phyloP scores from a whole-genome alignment of 1,139 yeast genomes.

The Hemisphaericaspora subhashii region DNA sequence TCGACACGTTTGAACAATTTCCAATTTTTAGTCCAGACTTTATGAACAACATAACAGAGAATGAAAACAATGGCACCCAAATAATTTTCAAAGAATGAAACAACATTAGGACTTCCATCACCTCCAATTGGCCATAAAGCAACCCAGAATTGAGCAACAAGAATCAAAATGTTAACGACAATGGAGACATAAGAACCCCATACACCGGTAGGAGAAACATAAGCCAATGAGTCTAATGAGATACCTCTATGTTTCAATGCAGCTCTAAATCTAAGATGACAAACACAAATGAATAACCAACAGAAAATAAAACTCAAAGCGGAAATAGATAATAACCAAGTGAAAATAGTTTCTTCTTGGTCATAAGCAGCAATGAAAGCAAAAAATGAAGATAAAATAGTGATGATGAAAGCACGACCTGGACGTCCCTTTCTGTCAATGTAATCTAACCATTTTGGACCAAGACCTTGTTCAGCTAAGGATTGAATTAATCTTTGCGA shows the following conservation, averaged over 20 bases:
- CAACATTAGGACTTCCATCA: conserved; percentile 29
- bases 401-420: conserved; percentile 24
- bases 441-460: conserved; percentile 30
- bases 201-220: conserved; percentile 29
- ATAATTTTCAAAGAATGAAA: conserved; percentile 33
- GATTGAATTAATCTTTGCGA: conserved; percentile 36
- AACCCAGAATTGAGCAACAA: conserved; percentile 41
- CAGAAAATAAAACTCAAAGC: conserved; percentile 27
- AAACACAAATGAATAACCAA: conserved; percentile 32
- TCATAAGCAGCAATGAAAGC: conserved; percentile 25
- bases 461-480: conserved; percentile 34
- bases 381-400: conserved; percentile 22
- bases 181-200: conserved; percentile 23
- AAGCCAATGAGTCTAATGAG: conserved; percentile 31
- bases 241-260: conserved; percentile 29
- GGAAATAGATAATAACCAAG: conserved; percentile 26
- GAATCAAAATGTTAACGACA: conserved; percentile 20
- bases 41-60: conserved; percentile 33
- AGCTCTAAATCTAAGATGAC: conserved; percentile 33
- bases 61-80: conserved; percentile 34
- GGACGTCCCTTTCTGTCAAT: conserved; percentile 37
- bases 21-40: conserved; percentile 25
- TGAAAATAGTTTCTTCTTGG: conserved; percentile 22
- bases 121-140: conserved; percentile 38
- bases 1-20: conserved; percentile 30